Conservation (phyloP, 78 protist species). For the Isochrysis galbana region DNA sequence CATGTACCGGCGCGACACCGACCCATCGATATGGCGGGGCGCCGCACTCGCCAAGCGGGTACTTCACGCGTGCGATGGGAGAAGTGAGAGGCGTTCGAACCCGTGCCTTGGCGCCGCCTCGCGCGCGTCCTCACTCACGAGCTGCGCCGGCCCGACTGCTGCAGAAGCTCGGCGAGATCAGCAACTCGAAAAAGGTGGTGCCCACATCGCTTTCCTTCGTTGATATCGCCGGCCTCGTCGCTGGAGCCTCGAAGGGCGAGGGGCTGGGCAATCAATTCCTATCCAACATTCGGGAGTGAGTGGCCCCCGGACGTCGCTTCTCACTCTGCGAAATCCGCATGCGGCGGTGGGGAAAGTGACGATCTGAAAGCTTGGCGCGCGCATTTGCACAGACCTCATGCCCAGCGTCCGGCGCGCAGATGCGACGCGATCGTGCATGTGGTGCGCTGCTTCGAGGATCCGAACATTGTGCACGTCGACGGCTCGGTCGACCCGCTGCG, state of each 20-base stretch:
- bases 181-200: not conserved
- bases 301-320: too few species aligned
- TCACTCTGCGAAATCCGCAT: not conserved
- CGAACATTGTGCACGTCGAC: constrained; percentile 40
- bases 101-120: not conserved
- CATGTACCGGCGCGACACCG: too few species aligned
- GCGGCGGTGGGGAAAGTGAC: not conserved
- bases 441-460: constrained; percentile 53
- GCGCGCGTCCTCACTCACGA: not conserved
- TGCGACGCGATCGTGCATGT: constrained; percentile 34
- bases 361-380: not conserved
- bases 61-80: too few species aligned
- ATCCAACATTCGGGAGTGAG: constrained; percentile 59
- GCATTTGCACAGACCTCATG: too few species aligned
- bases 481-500: constrained; percentile 46
- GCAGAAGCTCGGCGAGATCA: constrained; percentile 15
- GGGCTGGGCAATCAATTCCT: constrained; percentile 60
- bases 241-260: constrained; percentile 37
- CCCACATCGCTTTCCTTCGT: constrained; percentile 51
- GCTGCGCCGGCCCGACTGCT: too few species aligned
- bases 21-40: too few species aligned
- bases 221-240: constrained; percentile 55
- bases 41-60: too few species aligned
- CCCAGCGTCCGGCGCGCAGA: too few species aligned
- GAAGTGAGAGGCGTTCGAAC: too few species aligned